phyloP scores from a whole-genome alignment of 106 monocot genomes.

The Dactylorhiza incarnata region DNA sequence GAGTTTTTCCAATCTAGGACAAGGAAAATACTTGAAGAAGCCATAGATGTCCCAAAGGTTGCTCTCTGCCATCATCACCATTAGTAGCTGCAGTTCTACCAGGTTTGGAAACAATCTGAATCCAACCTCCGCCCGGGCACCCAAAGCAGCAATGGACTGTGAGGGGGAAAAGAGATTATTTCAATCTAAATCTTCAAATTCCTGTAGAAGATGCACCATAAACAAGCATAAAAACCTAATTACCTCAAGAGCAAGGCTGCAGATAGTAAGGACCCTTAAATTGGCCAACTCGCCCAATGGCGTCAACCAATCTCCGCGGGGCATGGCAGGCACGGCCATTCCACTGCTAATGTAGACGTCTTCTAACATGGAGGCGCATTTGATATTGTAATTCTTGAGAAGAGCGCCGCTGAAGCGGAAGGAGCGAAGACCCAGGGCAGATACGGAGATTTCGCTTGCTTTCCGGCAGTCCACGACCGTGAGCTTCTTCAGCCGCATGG shows the following conservation, averaged over 20 bases:
- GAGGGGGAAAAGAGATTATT: background rate
- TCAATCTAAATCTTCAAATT: background rate
- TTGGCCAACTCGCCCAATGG: conserved; percentile 11
- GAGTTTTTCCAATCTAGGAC: conserved; percentile 23
- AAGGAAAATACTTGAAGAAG: conserved; percentile 25
- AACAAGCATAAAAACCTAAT: background rate
- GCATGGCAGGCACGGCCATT: conserved; percentile 7
- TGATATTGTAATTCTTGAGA: conserved; percentile 9
- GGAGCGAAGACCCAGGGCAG: conserved; percentile 13
- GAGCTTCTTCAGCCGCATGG: conserved; percentile 13
- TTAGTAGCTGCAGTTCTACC: conserved; percentile 32
- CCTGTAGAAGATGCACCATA: background rate
- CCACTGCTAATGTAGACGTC: conserved; percentile 29
- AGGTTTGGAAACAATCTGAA: conserved; percentile 17
- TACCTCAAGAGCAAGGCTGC: conserved; percentile 38
- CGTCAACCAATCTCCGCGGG: conserved; percentile 19
- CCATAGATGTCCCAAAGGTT: conserved; percentile 29
- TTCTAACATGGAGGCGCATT: conserved; percentile 8
- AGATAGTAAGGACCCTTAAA: conserved; percentile 27
- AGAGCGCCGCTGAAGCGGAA: conserved; percentile 31
- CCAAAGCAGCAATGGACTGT: conserved; percentile 19
- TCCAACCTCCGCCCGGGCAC: background rate
- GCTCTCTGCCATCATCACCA: conserved; percentile 27
- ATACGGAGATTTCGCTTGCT: conserved; percentile 10
- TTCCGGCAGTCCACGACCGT: conserved; percentile 29